Percentiles rank a stretch among this genome's conserved stretches.
phyloP scores from a whole-genome alignment of 306 rosid genomes.

The Cicer cuneatum region DNA sequence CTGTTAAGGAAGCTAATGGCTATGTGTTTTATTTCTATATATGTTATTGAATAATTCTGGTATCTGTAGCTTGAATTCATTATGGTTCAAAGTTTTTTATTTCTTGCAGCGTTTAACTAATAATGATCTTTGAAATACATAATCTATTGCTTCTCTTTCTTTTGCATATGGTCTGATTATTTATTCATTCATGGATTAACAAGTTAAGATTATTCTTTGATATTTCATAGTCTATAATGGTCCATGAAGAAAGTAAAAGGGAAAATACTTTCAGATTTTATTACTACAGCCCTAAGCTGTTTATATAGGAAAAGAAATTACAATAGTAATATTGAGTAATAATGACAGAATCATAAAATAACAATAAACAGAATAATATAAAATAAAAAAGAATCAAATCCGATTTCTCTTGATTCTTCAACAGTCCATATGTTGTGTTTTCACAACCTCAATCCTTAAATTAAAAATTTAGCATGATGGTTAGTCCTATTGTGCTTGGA shows the following conservation, averaged over 20 bases:
- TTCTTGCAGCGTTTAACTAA: not conserved
- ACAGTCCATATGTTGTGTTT: not conserved
- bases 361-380: too few species aligned
- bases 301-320: too few species aligned
- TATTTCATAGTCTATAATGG: conserved; percentile 12
- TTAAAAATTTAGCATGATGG: not conserved
- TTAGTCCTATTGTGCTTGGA: conserved; percentile 9
- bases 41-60: conserved; percentile 1
- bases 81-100: not conserved
- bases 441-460: not conserved
- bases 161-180: conserved; percentile 4
- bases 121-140: conserved; percentile 4
- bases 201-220: not conserved
- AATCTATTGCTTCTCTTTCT: conserved; percentile 21
- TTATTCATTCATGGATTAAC: not conserved
- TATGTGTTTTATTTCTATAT: not conserved
- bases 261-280: too few species aligned
- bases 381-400: too few species aligned
- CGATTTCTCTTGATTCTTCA: too few species aligned
- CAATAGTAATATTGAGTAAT: too few species aligned
- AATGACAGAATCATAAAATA: too few species aligned
- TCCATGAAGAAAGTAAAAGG: too few species aligned
- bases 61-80: not conserved
- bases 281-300: too few species aligned
- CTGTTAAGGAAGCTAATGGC: conserved; percentile 14